Percentiles rank a stretch among this genome's conserved stretches.
phyloP scores from a whole-genome alignment of 2,329 filamentous ascomycete genomes.

The Trichophyton equinum region DNA sequence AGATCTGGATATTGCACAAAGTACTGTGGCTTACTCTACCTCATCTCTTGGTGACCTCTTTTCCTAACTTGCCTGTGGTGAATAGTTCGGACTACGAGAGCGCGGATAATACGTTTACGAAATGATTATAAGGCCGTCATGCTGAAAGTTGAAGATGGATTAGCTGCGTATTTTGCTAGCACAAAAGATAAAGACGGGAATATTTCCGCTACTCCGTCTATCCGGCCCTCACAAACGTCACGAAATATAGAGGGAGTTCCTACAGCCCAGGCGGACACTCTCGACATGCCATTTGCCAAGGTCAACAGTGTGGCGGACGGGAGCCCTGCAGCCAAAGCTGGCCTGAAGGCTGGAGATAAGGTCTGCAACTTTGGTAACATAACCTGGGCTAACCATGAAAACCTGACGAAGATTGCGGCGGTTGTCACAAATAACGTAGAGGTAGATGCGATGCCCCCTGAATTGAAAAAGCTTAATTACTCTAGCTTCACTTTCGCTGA shows the following conservation, averaged over 20 bases:
- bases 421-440: conserved; percentile 81
- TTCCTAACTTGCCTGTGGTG: conserved; percentile 11
- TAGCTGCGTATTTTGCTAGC: conserved; percentile 84
- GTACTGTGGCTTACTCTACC: conserved; percentile 38
- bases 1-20: conserved; percentile 90
- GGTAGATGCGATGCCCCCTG: conserved; percentile 43
- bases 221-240: conserved; percentile 9
- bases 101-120: conserved; percentile 74
- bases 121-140: conserved; percentile 93
- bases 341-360: conserved; percentile 65
- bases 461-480: neutral
- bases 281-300: conserved; percentile 65
- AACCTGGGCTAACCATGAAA: conserved; percentile 73
- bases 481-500: neutral
- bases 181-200: conserved; percentile 34
- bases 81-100: conserved; percentile 78
- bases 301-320: conserved; percentile 68
- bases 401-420: conserved; percentile 73
- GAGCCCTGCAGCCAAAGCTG: conserved; percentile 73
- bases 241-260: conserved; percentile 2
- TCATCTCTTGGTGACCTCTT: neutral
- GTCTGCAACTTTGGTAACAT: conserved; percentile 78
- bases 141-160: conserved; percentile 63
- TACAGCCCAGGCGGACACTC: conserved; percentile 15
- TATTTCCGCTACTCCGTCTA: conserved; percentile 15